A percentile compares a stretch with the other conserved stretches of the same genome.
Conservation (phyloP, 2,329 filamentous ascomycete genomes). For the Cladophialophora exuberans region DNA sequence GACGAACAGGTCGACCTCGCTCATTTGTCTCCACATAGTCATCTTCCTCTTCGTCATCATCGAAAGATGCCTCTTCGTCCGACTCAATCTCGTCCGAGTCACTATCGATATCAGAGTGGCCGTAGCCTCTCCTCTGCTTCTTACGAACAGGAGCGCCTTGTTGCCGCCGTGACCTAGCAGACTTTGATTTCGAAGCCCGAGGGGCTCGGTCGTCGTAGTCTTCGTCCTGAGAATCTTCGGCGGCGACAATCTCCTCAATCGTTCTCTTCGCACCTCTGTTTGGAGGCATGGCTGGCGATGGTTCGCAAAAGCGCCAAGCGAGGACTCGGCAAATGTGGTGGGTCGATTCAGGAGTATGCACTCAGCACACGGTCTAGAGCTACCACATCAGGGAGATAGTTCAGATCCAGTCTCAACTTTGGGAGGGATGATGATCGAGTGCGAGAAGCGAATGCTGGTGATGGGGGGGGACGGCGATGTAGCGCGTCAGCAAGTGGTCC, state of each 20-base stretch:
- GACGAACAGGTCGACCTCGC: conserved; percentile 60
- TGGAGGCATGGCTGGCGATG: conserved; percentile 13
- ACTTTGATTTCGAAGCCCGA: conserved; percentile 38
- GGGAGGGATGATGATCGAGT: neutral
- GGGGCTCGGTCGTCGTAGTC: conserved; percentile 47
- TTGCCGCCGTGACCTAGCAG: conserved; percentile 39
- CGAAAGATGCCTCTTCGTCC: conserved; percentile 47
- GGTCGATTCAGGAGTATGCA: neutral
- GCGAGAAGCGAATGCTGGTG: neutral
- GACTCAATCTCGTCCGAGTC: conserved; percentile 48
- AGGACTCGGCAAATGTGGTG: neutral
- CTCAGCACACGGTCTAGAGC: neutral
- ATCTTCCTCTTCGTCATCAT: conserved; percentile 46
- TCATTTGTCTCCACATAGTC: conserved; percentile 53
- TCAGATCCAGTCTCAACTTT: too few species aligned
- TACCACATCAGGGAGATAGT: neutral
- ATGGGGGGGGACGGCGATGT: neutral
- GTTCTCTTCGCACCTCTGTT: conserved; percentile 40
- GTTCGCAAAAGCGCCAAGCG: neutral
- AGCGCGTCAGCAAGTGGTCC: conserved; percentile 5
- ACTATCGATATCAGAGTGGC: conserved; percentile 47
- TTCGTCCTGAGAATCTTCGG: conserved; percentile 50
- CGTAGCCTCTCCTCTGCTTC: conserved; percentile 43
- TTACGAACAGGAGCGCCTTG: conserved; percentile 39
- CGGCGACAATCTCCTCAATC: conserved; percentile 47